phyloP scores from a whole-genome alignment of 1,284 basidiomycete species.

The Leccinum ponderosum region DNA sequence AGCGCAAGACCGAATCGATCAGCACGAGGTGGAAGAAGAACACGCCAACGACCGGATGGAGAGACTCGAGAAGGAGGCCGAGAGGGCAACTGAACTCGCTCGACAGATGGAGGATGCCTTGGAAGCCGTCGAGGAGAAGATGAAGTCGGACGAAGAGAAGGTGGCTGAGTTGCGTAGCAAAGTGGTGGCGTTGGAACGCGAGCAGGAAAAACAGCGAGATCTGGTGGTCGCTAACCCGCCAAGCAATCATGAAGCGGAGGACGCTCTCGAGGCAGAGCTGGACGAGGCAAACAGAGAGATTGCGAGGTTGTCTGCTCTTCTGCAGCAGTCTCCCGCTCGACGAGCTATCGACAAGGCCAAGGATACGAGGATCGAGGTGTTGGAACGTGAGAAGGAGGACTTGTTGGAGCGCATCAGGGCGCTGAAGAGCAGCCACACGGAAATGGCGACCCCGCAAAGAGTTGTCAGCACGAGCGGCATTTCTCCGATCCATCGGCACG shows the following conservation, averaged over 20 bases:
- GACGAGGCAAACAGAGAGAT: conserved; percentile 83
- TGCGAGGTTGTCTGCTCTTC: conserved; percentile 64
- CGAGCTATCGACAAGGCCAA: conserved; percentile 73
- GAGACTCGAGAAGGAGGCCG: conserved; percentile 51
- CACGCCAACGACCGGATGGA: conserved; percentile 50
- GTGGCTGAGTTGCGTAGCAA: conserved; percentile 53
- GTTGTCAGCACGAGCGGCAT: conserved; percentile 54
- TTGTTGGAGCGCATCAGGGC: conserved; percentile 66
- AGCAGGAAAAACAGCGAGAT: conserved; percentile 49
- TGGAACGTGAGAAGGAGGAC: conserved; percentile 77
- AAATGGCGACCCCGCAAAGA: conserved; percentile 57
- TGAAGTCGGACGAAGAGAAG: conserved; percentile 57
- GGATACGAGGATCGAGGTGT: conserved; percentile 67
- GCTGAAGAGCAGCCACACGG: conserved; percentile 49
- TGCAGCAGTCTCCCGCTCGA: conserved; percentile 74
- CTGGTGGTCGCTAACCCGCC: conserved; percentile 39
- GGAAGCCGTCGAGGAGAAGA: conserved; percentile 66
- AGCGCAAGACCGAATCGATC: conserved; percentile 47
- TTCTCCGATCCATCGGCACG: conserved; percentile 70
- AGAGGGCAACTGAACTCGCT: conserved; percentile 53
- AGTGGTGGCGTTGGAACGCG: conserved; percentile 57
- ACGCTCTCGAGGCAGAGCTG: conserved; percentile 72
- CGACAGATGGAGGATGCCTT: conserved; percentile 72
- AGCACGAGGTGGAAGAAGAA: conserved; percentile 46
- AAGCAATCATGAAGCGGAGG: conserved; percentile 52